Evolutionary conservation across 352 stramenopile genomes (phyloP), one percentile per base, ranked within the genome.

Genomic region (Pseudoperonospora humuli): DNA sequence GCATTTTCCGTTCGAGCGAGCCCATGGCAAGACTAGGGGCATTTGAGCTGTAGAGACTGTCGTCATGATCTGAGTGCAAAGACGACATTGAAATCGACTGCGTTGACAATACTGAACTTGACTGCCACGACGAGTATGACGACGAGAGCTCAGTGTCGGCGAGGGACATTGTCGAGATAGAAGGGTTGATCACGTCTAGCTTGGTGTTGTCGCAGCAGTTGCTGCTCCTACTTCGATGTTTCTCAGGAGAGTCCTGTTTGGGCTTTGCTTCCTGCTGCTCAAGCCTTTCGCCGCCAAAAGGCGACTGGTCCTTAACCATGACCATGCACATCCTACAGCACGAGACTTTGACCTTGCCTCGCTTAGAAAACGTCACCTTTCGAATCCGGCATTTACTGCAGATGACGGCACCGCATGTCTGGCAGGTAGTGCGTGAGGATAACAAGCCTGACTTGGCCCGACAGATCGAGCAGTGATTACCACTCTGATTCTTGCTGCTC

Each of bases 271-370:
- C 42, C 28, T 70, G 66, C 33, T 46, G 44, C 31, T 71, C 59
- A 13, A 84, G 59, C 15, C 56, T 36, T 39, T 83, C 57, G 27
- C 71, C 71, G 18, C 64, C 75, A 36, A 86, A 84, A 3, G 75
- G 75, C 10, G 75, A 84, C 47, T 73, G 67, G 27, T 84, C 71
- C 41, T 78, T 81, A 26, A 76, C 64, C 45, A 78, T 75, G 18
- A 84, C 67, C 31, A 86, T 41, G 31, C 74, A 86, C 46, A 82
- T 75, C 40, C 84, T 86, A 52, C 74, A 86, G 52, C 70, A 84
- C 25, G 64, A 69, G 15, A 84, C 51, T 36, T 86, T 86, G 38
- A 75, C 62, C 38, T 82, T 82, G 36, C 74, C 70, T 20, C 62
- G 57, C 19, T 65, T 69, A 6, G 56, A 66, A 39, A 84, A 72